A percentile compares a stretch with the other conserved stretches of the same genome.
Conservation (phyloP, 768 basidiomycete genomes). For the Lyophyllum decastes region DNA sequence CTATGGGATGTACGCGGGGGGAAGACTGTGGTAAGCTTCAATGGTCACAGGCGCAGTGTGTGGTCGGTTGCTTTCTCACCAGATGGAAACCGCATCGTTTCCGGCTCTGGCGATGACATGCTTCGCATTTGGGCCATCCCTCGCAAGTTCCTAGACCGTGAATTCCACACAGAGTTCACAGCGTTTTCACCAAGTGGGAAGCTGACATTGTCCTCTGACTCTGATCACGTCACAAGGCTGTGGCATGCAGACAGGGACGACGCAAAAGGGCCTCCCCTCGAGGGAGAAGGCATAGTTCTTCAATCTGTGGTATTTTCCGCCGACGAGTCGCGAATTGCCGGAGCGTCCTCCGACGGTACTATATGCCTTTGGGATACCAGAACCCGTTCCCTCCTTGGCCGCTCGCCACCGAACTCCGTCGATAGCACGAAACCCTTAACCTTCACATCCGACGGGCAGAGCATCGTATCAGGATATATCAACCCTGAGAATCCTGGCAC, state of each 20-base stretch:
- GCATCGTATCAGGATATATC: not conserved
- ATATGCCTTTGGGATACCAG: not conserved
- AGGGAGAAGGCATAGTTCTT: not conserved
- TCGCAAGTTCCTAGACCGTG: not conserved
- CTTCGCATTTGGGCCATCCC: not conserved
- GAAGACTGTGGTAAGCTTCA: not conserved
- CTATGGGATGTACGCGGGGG: too few species aligned
- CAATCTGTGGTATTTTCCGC: not conserved
- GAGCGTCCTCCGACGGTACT: not conserved
- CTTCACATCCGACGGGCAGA: not conserved
- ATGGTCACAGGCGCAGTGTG: not conserved
- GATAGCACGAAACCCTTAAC: not conserved
- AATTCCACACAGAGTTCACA: not conserved
- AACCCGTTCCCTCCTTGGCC: not conserved
- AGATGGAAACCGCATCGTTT: not conserved
- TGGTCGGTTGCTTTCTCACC: not conserved
- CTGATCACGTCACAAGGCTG: not conserved
- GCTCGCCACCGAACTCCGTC: not conserved
- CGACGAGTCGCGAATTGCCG: not conserved
- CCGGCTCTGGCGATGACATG: not conserved
- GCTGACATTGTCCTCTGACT: not conserved
- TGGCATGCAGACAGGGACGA: too few species aligned
- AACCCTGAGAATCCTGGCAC: too few species aligned
- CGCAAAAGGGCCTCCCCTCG: not conserved
- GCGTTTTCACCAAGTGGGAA: not conserved